A percentile compares a stretch with the other conserved stretches of the same genome.
phyloP scores from a whole-genome alignment of 2,329 filamentous ascomycete species.

The Xylaria sp. region DNA sequence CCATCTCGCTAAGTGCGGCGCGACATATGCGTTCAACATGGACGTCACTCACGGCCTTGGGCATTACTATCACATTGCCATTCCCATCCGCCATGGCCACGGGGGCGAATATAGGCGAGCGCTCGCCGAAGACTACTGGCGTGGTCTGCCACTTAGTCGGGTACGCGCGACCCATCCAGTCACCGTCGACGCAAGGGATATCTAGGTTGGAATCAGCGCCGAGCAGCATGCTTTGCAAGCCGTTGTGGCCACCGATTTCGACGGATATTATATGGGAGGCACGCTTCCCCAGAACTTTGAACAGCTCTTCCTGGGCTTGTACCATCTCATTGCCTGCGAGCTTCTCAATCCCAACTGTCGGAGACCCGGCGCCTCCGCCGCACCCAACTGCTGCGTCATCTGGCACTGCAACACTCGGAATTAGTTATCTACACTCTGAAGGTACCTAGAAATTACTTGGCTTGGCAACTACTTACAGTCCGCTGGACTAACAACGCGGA shows the following conservation, averaged over 20 bases:
- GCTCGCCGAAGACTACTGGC: constrained; percentile 62
- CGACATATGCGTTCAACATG: constrained; percentile 62
- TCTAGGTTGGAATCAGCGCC: constrained; percentile 64
- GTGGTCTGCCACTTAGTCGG: constrained; percentile 66
- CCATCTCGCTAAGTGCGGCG: constrained; percentile 65
- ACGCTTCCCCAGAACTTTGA: constrained; percentile 52
- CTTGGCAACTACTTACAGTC: constrained; percentile 46
- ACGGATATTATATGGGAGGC: constrained; percentile 69
- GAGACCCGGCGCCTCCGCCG: constrained; percentile 67
- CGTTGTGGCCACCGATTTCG: constrained; percentile 75
- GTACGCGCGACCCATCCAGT: constrained; percentile 68
- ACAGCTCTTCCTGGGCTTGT: constrained; percentile 62
- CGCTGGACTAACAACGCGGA: constrained; percentile 62
- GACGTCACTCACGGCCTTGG: constrained; percentile 57
- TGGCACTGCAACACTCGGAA: constrained; percentile 46
- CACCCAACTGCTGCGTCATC: constrained; percentile 64
- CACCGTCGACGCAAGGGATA: constrained; percentile 62
- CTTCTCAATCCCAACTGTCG: constrained; percentile 70
- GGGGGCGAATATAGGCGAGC: constrained; percentile 55
- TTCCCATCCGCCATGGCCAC: constrained; percentile 62
- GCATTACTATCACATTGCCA: constrained; percentile 54
- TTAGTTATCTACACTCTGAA: background rate
- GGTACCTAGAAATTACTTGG: background rate
- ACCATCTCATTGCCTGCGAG: constrained; percentile 66
- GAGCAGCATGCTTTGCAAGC: constrained; percentile 66